These are phyloP conservation scores for Colletotrichum orchidophilum DNA, from an alignment of 2,329 filamentous ascomycete genomes.

Conservation along the genomic window DNA sequence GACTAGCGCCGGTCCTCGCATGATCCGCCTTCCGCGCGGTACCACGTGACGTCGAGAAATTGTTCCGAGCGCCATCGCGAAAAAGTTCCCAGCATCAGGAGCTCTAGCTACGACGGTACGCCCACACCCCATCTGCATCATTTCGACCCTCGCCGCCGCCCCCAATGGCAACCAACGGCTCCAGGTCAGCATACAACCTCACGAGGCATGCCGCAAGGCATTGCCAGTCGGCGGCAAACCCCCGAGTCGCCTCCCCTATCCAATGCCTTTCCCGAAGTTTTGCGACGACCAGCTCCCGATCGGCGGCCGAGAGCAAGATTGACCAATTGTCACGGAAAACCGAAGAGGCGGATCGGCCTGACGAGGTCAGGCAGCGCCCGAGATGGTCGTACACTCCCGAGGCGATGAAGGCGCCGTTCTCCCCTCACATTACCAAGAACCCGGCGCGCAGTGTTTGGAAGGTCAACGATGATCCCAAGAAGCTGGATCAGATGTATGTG, in stretches of 20 bases:
- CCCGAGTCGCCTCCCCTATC: slow-evolving; percentile 21
- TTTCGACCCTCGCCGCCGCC: neutral
- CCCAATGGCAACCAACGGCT: slow-evolving; percentile 31
- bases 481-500: slow-evolving; percentile 81
- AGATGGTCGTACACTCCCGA: slow-evolving; percentile 78
- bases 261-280: slow-evolving; percentile 26
- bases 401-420: slow-evolving; percentile 76
- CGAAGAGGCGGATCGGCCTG: slow-evolving; percentile 21
- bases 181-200: slow-evolving; percentile 30
- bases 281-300: slow-evolving; percentile 19
- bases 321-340: slow-evolving; percentile 20
- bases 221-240: slow-evolving; percentile 14
- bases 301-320: slow-evolving; percentile 15
- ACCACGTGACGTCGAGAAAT: slow-evolving; percentile 32
- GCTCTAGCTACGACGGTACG: slow-evolving; percentile 20
- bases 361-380: slow-evolving; percentile 47
- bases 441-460: slow-evolving; percentile 64
- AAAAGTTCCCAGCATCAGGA: slow-evolving; percentile 31
- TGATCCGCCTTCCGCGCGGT: slow-evolving; percentile 25
- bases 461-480: slow-evolving; percentile 79
- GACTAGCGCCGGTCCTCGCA: slow-evolving; percentile 16
- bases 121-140: neutral
- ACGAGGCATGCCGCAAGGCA: slow-evolving; percentile 33
- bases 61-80: slow-evolving; percentile 32
- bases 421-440: slow-evolving; percentile 65